phyloP scores from a whole-genome alignment of 331 rosid genomes.

The Erythrophleum ivorense region DNA sequence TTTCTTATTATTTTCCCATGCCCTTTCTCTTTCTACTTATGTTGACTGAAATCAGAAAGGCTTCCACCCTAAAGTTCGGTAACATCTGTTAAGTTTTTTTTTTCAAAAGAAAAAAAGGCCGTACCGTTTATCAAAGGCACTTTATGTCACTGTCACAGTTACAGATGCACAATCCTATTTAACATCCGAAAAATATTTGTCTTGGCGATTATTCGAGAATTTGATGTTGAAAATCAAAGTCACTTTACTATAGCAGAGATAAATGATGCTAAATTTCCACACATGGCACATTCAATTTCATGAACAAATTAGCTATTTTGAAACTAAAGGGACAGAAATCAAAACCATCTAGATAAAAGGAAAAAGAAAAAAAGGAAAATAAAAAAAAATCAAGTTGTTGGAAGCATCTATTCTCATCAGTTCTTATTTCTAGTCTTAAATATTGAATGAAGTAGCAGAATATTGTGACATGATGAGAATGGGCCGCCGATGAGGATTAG shows the following conservation, averaged over 20 bases:
- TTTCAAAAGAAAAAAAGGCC: no score
- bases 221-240: no score
- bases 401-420: neutral
- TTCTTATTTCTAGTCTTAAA: neutral
- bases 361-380: neutral
- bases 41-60: no score
- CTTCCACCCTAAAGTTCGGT: no score
- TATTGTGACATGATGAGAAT: neutral
- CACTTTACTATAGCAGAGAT: neutral
- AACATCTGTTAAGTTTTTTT: no score
- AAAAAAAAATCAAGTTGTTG: neutral
- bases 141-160: neutral
- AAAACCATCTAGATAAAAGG: neutral
- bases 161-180: neutral
- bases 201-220: no score
- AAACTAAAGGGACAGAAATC: neutral
- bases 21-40: no score
- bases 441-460: no score
- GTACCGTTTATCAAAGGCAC: no score
- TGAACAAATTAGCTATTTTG: neutral
- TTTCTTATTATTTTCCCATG: no score
- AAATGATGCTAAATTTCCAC: neutral
- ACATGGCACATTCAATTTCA: neutral
- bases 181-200: neutral
- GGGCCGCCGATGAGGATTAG: neutral